Evolutionary conservation across 1,284 basidiomycete genomes (phyloP).

Genomic region (Microbotryum saponariae): DNA sequence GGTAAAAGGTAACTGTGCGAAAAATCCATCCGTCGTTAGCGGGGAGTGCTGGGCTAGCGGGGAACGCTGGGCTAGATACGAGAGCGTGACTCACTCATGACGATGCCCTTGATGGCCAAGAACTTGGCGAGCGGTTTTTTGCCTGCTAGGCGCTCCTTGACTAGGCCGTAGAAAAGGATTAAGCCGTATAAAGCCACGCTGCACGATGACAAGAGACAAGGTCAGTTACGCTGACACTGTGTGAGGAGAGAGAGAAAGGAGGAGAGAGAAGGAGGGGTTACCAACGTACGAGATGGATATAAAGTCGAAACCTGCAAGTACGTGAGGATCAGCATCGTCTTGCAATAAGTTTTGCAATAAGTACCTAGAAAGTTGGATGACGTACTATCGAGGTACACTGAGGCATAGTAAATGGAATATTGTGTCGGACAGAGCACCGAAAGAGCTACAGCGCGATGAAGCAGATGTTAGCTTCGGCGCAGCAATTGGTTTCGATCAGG

Average conservation of each 20-base stretch:
- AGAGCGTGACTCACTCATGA: slow-evolving; percentile 49
- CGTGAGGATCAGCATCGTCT: too few relatives aligned
- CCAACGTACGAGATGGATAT: slow-evolving; percentile 61
- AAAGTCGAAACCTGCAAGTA: slow-evolving; percentile 50
- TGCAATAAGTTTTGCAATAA: too few relatives aligned
- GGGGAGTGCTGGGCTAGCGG: background rate
- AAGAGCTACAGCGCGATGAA: slow-evolving; percentile 43
- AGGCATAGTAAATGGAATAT: slow-evolving; percentile 26
- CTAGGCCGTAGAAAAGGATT: slow-evolving; percentile 69
- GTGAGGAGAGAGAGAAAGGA: too few relatives aligned
- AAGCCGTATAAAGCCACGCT: slow-evolving; percentile 32
- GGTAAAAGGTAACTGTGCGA: slow-evolving; percentile 56
- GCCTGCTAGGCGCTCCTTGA: slow-evolving; percentile 63
- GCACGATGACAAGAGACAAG: slow-evolving; percentile 52
- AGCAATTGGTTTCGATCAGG: too few relatives aligned
- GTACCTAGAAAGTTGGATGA: too few relatives aligned
- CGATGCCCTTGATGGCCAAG: slow-evolving; percentile 59
- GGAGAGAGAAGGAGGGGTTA: background rate
- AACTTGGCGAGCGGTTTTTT: slow-evolving; percentile 75
- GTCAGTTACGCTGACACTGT: background rate
- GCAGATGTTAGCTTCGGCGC: too few relatives aligned
- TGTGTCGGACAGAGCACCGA: slow-evolving; percentile 53
- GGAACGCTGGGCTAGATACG: background rate
- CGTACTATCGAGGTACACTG: slow-evolving; percentile 49
- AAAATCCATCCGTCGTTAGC: slow-evolving; percentile 47